A percentile compares a stretch with the other conserved stretches of the same genome.
Evolutionary conservation across 148 eudicot species (phyloP).

Genomic region (Vaccinium myrtillus): DNA sequence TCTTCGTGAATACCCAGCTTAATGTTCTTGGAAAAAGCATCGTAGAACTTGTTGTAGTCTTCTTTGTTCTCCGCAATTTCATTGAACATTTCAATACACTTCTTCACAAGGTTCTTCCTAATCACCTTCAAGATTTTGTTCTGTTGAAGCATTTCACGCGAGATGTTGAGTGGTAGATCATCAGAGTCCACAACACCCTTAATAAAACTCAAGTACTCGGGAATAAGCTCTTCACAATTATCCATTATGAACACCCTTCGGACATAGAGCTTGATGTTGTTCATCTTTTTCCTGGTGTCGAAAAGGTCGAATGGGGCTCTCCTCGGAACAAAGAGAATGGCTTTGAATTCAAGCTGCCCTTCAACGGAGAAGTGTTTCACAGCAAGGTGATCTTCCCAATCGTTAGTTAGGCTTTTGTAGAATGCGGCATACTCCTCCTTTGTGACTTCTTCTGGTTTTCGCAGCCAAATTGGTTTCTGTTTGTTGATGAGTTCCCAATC

Average conservation of each 20-base stretch:
- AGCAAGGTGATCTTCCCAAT: conserved; percentile 19
- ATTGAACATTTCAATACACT: conserved; percentile 12
- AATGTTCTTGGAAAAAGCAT: conserved; percentile 11
- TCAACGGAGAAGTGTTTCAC: conserved; percentile 9
- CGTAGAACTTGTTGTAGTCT: conserved; percentile 6
- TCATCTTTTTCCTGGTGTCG: conserved; percentile 3
- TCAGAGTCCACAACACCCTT: conserved; percentile 13
- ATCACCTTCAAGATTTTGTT: conserved; percentile 12
- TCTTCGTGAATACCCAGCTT: conserved; percentile 11
- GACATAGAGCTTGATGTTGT: conserved; percentile 12
- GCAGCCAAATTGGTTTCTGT: conserved; percentile 11
- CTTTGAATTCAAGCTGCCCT: conserved; percentile 12
- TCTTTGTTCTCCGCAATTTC: conserved; percentile 12
- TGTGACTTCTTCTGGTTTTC: conserved; percentile 13
- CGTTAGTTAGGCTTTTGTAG: conserved; percentile 13
- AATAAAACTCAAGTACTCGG: conserved; percentile 5
- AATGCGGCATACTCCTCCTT: conserved; percentile 5
- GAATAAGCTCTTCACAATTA: conserved; percentile 11
- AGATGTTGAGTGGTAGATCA: not conserved
- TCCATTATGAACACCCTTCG: conserved; percentile 17
- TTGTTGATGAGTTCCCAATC: conserved; percentile 18
- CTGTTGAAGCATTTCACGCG: conserved; percentile 10
- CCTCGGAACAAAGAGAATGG: conserved; percentile 8
- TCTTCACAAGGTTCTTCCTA: conserved; percentile 15
- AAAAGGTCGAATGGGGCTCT: conserved; percentile 7